Percentiles rank a stretch among this genome's conserved stretches.
Evolutionary conservation across 352 stramenopile species (phyloP).

Genomic region (Pythium aquatile): DNA sequence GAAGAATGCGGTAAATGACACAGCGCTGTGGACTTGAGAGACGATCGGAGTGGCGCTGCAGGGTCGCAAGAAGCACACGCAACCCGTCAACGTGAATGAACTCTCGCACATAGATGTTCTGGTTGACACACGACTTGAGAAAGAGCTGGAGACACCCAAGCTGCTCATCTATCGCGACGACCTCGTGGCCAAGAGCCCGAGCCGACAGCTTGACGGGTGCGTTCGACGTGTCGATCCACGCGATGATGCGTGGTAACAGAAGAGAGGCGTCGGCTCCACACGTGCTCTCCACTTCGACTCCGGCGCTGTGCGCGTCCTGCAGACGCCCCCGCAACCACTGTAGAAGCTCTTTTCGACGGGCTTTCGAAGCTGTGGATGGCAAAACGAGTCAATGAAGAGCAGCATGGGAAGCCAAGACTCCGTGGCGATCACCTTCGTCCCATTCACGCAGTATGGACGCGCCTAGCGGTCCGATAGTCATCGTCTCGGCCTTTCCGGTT

Average conservation of each 20-base stretch:
- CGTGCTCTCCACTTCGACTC: constrained; percentile 36
- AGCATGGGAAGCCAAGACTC: neutral
- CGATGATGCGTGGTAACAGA: constrained; percentile 56
- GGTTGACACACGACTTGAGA: constrained; percentile 33
- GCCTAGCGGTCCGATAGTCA: neutral
- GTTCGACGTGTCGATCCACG: constrained; percentile 61
- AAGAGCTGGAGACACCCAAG: constrained; percentile 52
- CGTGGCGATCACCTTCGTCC: constrained; percentile 49
- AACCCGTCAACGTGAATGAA: constrained; percentile 59
- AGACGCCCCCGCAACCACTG: constrained; percentile 49
- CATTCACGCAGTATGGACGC: constrained; percentile 51
- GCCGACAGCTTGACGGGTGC: constrained; percentile 6
- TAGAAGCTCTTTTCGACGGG: constrained; percentile 52
- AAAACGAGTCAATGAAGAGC: neutral
- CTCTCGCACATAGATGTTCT: constrained; percentile 40
- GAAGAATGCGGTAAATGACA: constrained; percentile 38
- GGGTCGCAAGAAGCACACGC: constrained; percentile 39
- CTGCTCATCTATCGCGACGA: constrained; percentile 42
- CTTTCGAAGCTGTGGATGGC: constrained; percentile 36
- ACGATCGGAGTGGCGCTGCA: constrained; percentile 20
- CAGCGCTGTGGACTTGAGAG: constrained; percentile 28
- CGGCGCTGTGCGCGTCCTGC: constrained; percentile 5
- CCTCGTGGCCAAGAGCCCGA: neutral
- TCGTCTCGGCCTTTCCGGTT: neutral
- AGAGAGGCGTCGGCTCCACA: constrained; percentile 49